These are phyloP conservation scores for Monilinia fructicola DNA, from an alignment of 2,329 filamentous ascomycete genomes.

Conservation along the genomic window DNA sequence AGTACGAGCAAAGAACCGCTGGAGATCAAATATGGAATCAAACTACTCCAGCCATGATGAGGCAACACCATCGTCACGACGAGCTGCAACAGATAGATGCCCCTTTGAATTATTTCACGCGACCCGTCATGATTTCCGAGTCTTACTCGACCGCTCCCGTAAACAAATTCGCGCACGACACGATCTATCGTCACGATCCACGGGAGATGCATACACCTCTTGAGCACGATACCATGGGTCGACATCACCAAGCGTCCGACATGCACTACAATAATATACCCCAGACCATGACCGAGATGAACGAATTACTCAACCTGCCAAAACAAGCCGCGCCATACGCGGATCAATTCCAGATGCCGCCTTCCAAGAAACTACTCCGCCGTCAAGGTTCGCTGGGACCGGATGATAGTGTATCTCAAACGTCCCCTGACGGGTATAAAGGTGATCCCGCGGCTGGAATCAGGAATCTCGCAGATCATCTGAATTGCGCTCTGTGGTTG, in stretches of 20 bases:
- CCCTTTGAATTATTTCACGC: neutral
- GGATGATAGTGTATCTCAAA: neutral
- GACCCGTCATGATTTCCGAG: rapidly evolving
- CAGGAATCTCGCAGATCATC: neutral
- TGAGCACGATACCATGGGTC: neutral
- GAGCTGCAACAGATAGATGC: neutral
- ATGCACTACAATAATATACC: no score
- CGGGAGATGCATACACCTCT: rapidly evolving
- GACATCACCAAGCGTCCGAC: no score
- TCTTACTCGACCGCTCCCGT: neutral
- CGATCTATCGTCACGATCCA: neutral
- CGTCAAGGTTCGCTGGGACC: neutral
- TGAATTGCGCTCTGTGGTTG: neutral
- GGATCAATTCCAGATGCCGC: neutral
- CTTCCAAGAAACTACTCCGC: neutral
- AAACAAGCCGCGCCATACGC: neutral
- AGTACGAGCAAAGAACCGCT: neutral
- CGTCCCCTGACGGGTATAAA: neutral
- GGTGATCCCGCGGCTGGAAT: neutral
- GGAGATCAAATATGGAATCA: neutral
- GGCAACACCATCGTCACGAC: neutral
- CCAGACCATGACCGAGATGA: neutral
- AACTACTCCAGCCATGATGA: neutral
- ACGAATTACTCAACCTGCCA: neutral
- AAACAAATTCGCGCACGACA: rapidly evolving